Base-by-base conservation (phyloP, 768 basidiomycete genomes). In the Panaeolus papilionaceus region DNA sequence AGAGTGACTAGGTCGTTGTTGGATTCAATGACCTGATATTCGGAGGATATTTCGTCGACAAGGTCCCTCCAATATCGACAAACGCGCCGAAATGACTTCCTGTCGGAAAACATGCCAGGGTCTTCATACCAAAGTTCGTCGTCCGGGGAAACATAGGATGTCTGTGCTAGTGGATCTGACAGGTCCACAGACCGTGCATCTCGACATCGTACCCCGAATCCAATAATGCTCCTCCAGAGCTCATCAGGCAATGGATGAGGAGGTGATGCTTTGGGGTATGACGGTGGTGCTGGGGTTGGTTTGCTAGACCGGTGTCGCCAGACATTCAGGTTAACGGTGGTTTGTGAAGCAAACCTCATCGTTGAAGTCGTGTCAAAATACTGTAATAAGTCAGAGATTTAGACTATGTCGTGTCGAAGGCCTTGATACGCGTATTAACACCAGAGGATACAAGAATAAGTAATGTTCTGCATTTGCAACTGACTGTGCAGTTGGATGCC, bases 1-100 rank as follows among this genome's bases (percentile, higher is more conserved):
- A 80, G 69, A 39, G 71, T 61, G 11, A 72, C 64, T 28, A 84
- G 73, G 66, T 85, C 79, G n/a, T 74, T 68, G 14, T 75, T 75
- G 6, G 75, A 76, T 38, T 78, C 76, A 61, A 85, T 74, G 65
- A 77, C 76, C 12, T 85, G 70, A 62, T 84, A 82, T 64, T 84
- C 82, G 37, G 78, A 75, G 18, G 79, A 67, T 45, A 84, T 79
- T 61, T 84, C 79, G 1, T 72, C 71, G n/a, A 80, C 77, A 61
- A 81, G 69, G 1, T 72, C 64, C 63, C 77, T 67, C 81, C 84
- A 85, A 7, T 74, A 68, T 6, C 75, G 80, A 68, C 79, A 80
- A 42, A 84, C 84, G 23, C 78, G 71, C 4, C 76, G 73, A 2
- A 83, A 70, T 9, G 73, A 69, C 8, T 58, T 72, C 4, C 81